Conservation (phyloP, 2,329 filamentous ascomycete genomes). For the Aureobasidium mangrovei region DNA sequence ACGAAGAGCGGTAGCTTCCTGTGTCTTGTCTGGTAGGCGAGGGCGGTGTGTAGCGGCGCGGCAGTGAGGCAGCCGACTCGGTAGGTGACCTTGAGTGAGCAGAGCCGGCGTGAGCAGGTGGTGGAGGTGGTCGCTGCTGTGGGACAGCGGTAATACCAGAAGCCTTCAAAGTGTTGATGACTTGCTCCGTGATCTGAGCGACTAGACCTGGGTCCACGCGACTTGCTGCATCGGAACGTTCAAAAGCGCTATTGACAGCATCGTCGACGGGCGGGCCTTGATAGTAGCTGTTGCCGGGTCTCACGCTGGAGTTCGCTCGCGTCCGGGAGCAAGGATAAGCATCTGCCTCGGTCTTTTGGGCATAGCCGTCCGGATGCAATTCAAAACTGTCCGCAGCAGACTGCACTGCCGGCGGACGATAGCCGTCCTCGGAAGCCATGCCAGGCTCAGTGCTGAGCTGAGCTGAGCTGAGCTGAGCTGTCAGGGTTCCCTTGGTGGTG, state of each 20-base stretch:
- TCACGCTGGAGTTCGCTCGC: background rate
- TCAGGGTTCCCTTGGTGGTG: background rate
- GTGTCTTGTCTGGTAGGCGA: constrained; percentile 37
- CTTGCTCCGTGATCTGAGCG: constrained; percentile 52
- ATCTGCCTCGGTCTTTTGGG: background rate
- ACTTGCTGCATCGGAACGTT: constrained; percentile 40
- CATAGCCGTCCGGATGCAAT: background rate
- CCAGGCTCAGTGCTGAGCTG: background rate
- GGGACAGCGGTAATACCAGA: constrained; percentile 26
- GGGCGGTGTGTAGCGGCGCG: constrained; percentile 47
- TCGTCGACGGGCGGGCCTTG: constrained; percentile 42
- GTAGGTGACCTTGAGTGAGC: constrained; percentile 32
- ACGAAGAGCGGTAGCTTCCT: constrained; percentile 25
- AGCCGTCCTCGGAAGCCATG: constrained; percentile 5
- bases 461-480: background rate
- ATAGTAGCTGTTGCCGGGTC: background rate
- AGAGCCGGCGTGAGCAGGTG: constrained; percentile 2
- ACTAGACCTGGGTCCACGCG: constrained; percentile 52
- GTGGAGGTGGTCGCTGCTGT: constrained; percentile 23
- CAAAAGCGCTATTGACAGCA: constrained; percentile 48
- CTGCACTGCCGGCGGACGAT: background rate
- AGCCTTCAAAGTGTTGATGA: constrained; percentile 39
- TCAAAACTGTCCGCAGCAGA: constrained; percentile 6
- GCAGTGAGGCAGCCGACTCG: constrained; percentile 40
- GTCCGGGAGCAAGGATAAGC: background rate